Evolutionary conservation across 768 basidiomycete genomes (phyloP), one percentile per base, ranked within the genome.

Genomic region (Podaxis pistillaris): DNA sequence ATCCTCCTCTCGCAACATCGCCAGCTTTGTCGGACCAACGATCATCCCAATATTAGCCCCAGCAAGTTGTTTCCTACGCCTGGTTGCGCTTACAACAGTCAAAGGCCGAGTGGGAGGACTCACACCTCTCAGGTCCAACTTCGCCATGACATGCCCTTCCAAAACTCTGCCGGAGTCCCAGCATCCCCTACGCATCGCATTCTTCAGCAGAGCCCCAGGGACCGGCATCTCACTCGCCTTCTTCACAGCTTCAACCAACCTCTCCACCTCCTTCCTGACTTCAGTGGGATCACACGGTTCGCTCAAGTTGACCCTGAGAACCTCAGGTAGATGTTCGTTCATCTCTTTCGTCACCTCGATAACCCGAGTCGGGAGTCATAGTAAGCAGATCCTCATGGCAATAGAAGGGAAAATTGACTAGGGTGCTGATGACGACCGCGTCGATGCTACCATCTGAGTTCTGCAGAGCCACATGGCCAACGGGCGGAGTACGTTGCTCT

Each of bases 311-410:
- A 91, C 87, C 24, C 75, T 78, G 67, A 86, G 69, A 0, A 74
- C 78, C 46, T 60, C 68, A 1, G 89, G 89, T 1, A 90, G 76
- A 41, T 80, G 81, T 13, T 68, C 75, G 69, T 91, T 91, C 51
- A 91, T 78, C 8, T 75, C 65, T 15, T 67, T 65, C 4, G 86
- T 88, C 17, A 87, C 87, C 0, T 60, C 70, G 51, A 85, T 68
- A 47, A 91, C 83, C 63, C 83, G 76, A 1, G 71, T 49, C 46
- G 19, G 82, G 83, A 3, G 81, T 67, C 89, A 91, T 90, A 1
- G 82, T 79, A 58, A 89, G 68, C 44, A 90, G 79, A 66, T 91
- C 88, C 63, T 89, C 87, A 69, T 91, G 88, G 72, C 88, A 89
- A 72, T 86, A 87, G 74, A 90, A 91, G 0, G 88, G 89, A 11